A percentile compares a stretch with the other conserved stretches of the same genome.
phyloP scores from a whole-genome alignment of 176 grass and related monocot genomes.

The Bonia amplexicaulis region DNA sequence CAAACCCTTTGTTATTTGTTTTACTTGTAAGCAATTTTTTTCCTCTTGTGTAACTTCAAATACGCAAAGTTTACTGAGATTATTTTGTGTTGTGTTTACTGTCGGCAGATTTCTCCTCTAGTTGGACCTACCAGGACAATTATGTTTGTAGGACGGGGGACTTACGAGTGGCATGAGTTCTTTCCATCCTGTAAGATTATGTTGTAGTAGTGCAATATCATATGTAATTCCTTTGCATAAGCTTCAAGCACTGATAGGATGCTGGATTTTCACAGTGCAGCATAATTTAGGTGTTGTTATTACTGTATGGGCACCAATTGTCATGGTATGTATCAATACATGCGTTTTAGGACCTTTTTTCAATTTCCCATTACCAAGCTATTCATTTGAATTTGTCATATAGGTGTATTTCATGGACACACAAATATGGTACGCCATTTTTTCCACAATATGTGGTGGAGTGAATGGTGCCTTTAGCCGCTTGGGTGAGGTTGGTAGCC shows the following conservation, averaged over 20 bases:
- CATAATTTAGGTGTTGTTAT: conserved; percentile 87
- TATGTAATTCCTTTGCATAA: not conserved
- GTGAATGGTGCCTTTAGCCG: conserved; percentile 74
- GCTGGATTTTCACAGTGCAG: conserved; percentile 57
- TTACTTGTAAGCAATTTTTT: not conserved
- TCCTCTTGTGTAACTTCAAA: not conserved
- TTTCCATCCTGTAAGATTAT: conserved; percentile 85
- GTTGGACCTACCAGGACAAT: conserved; percentile 74
- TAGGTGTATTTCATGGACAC: conserved; percentile 99
- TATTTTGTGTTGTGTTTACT: conserved; percentile 27
- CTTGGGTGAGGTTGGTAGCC: conserved; percentile 78
- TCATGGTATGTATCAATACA: conserved; percentile 57
- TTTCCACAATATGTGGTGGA: conserved; percentile 92
- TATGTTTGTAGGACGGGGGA: conserved; percentile 64
- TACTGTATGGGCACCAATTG: conserved; percentile 90
- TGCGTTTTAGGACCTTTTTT: not conserved
- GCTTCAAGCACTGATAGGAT: conserved; percentile 25
- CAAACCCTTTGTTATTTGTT: not conserved
- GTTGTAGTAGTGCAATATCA: not conserved
- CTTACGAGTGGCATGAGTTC: conserved; percentile 88
- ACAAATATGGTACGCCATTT: conserved; percentile 99
- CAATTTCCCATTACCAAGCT: conserved; percentile 5
- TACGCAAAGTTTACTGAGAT: not conserved
- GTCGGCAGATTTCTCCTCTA: conserved; percentile 75
- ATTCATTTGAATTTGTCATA: not conserved